Evolutionary conservation across 352 stramenopile genomes (phyloP).

Genomic region (Phytopythium boreale): DNA sequence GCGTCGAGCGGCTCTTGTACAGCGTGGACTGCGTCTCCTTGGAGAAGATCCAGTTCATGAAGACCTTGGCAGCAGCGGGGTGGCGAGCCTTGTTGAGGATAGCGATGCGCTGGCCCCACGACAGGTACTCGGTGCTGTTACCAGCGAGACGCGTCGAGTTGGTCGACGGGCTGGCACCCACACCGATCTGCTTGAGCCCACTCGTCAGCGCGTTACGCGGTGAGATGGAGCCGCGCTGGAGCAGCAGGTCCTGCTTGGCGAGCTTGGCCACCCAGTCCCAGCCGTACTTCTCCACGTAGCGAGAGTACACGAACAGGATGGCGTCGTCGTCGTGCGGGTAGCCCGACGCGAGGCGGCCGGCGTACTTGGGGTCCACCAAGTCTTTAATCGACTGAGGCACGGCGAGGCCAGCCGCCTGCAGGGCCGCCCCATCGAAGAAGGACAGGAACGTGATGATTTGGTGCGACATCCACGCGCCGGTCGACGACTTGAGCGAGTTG

Average conservation of each 20-base stretch:
- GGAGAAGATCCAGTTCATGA: conserved; percentile 22
- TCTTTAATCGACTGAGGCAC: conserved; percentile 20
- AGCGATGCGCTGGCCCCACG: conserved; percentile 24
- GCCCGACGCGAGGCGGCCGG: conserved; percentile 33
- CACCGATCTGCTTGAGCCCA: too few relatives aligned
- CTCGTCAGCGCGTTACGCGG: too few relatives aligned
- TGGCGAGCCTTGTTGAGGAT: conserved; percentile 17
- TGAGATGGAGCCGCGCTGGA: conserved; percentile 17
- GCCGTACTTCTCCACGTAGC: conserved; percentile 40
- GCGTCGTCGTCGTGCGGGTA: conserved; percentile 53
- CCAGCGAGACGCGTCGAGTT: conserved; percentile 10
- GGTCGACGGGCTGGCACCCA: too few relatives aligned
- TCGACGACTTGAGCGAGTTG: conserved; percentile 30
- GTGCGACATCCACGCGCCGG: conserved; percentile 36
- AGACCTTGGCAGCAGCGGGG: conserved; percentile 14
- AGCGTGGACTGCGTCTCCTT: conserved; percentile 1
- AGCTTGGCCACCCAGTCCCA: conserved; percentile 24
- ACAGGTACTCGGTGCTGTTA: conserved; percentile 19
- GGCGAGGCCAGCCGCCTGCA: conserved; percentile 4
- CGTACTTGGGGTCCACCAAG: conserved; percentile 31
- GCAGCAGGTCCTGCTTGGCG: conserved; percentile 18
- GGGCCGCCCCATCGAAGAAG: conserved; percentile 24
- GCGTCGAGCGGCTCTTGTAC: background rate
- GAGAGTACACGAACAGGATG: conserved; percentile 40
- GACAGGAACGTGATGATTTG: conserved; percentile 38